phyloP scores from a whole-genome alignment of 108 stramenopile species.

The Fistulifera solaris region DNA sequence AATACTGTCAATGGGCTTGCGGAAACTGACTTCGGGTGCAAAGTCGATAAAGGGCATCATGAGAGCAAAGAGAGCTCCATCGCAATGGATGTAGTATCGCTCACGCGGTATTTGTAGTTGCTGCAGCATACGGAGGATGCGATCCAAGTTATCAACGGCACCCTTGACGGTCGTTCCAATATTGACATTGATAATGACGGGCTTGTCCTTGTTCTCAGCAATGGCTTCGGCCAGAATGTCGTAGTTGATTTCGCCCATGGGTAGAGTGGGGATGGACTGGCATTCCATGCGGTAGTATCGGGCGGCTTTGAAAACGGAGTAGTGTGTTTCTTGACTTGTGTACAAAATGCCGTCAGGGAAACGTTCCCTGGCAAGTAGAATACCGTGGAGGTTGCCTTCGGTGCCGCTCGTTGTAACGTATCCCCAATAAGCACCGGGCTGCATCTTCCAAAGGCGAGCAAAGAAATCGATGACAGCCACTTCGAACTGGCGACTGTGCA shows the following conservation, averaged over 20 bases:
- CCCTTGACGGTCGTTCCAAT: constrained; percentile 90
- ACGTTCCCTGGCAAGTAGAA: constrained; percentile 74
- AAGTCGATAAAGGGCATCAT: constrained; percentile 85
- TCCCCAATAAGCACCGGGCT: constrained; percentile 68
- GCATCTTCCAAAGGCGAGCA: constrained; percentile 74
- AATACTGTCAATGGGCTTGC: constrained; percentile 78
- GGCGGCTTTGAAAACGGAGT: constrained; percentile 83
- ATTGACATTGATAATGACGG: constrained; percentile 84
- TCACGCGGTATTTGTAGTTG: constrained; percentile 67
- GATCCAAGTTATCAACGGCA: constrained; percentile 83
- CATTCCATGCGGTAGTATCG: constrained; percentile 84
- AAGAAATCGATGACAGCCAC: constrained; percentile 85
- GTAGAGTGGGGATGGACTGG: constrained; percentile 69
- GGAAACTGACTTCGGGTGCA: constrained; percentile 69
- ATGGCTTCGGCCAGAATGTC: constrained; percentile 55
- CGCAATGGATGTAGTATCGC: constrained; percentile 75
- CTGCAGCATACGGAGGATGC: constrained; percentile 67
- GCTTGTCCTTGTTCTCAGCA: constrained; percentile 55
- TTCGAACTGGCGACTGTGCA: constrained; percentile 80
- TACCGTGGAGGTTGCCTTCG: constrained; percentile 82
- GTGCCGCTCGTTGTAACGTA: constrained; percentile 86
- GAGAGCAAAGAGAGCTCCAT: constrained; percentile 84
- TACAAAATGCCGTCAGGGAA: constrained; percentile 84
- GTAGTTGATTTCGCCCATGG: constrained; percentile 87
- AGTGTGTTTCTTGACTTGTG: constrained; percentile 67